Evolutionary conservation across 2,329 filamentous ascomycete species (phyloP).

Genomic region (Aspergillus sojae): DNA sequence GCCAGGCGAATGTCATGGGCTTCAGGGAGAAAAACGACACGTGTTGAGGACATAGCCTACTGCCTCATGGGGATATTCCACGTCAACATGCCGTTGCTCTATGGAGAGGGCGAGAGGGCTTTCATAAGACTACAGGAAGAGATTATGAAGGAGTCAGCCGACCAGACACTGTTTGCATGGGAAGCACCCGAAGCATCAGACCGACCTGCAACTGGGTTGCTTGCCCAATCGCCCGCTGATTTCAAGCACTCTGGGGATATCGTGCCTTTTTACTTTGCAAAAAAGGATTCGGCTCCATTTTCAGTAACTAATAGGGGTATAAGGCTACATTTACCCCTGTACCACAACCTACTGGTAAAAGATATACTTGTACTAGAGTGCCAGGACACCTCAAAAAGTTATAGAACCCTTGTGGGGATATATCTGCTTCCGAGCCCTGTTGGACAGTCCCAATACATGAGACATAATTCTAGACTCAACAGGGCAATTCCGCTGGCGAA

Average conservation of each 20-base stretch:
- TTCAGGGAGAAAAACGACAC: not conserved
- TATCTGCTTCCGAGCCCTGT: not conserved
- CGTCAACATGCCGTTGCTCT: slow-evolving; percentile 8
- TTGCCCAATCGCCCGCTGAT: slow-evolving; percentile 1
- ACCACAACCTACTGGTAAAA: not conserved
- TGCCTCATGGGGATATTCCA: slow-evolving; percentile 9
- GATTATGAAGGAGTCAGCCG: slow-evolving; percentile 9
- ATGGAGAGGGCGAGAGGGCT: slow-evolving; percentile 5
- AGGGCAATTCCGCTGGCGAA: not conserved
- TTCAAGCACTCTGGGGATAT: not conserved
- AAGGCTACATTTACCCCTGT: not conserved
- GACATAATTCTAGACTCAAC: not conserved
- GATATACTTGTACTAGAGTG: not conserved
- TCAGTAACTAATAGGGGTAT: slow-evolving; percentile 1
- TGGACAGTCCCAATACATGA: not conserved
- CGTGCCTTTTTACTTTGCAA: not conserved
- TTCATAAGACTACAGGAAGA: slow-evolving; percentile 6
- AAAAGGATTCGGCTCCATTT: not conserved
- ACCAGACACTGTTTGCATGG: slow-evolving; percentile 8
- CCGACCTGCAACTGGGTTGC: not conserved
- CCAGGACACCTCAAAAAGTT: not conserved
- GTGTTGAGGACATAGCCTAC: slow-evolving; percentile 5
- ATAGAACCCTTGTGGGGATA: not conserved
- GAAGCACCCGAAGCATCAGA: not conserved
- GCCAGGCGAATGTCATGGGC: slow-evolving; percentile 9